These are phyloP conservation scores for Lichtheimia hyalospora DNA, from an alignment of 371 early-diverging fungal species.

Conservation along the genomic window DNA sequence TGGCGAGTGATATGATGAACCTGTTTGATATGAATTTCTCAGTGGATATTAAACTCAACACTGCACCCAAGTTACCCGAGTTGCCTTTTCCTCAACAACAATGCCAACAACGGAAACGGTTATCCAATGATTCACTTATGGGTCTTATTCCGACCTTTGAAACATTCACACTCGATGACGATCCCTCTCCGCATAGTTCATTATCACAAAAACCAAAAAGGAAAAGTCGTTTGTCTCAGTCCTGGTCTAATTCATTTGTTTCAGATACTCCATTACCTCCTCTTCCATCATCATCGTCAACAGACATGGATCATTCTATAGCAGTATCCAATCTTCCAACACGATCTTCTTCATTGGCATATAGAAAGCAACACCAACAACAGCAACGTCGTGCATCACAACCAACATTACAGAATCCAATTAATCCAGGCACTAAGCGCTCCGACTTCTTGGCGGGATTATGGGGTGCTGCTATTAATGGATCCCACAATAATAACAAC, in stretches of 20 bases:
- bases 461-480: neutral
- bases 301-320: neutral
- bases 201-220: constrained; percentile 5
- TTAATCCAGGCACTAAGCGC: neutral
- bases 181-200: neutral
- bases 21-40: constrained; percentile 54
- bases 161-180: constrained; percentile 19
- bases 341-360: constrained; percentile 24
- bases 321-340: constrained; percentile 16
- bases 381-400: neutral
- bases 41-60: constrained; percentile 39
- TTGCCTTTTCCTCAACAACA: constrained; percentile 20
- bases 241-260: constrained; percentile 8
- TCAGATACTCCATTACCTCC: constrained; percentile 18
- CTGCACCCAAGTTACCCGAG: constrained; percentile 40
- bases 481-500: neutral
- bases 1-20: constrained; percentile 47
- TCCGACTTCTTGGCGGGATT: neutral
- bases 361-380: constrained; percentile 7
- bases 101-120: constrained; percentile 12
- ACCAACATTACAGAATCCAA: neutral
- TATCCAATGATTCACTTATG: constrained; percentile 24
- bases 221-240: constrained; percentile 10
- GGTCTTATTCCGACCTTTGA: constrained; percentile 24
- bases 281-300: constrained; percentile 6